A percentile compares a stretch with the other conserved stretches of the same genome.
These are phyloP conservation scores for Omphalea diandra DNA, from an alignment of 441 rosid genomes.

Conservation along the genomic window DNA sequence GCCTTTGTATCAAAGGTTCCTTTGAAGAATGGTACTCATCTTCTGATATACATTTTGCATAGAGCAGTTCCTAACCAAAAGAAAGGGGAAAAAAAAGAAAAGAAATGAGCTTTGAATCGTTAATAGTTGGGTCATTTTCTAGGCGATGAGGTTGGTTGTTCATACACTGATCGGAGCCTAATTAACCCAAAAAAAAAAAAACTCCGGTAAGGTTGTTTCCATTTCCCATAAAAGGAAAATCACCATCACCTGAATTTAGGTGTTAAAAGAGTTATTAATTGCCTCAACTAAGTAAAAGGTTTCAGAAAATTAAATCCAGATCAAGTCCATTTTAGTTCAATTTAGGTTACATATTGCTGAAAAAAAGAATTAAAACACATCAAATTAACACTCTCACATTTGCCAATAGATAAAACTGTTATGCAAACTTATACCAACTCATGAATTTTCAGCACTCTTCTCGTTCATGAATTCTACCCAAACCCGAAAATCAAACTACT, in stretches of 20 bases:
- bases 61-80: conserved; percentile 50
- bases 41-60: conserved; percentile 64
- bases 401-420: too few relatives aligned
- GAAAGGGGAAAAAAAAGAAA: neutral
- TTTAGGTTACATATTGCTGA: neutral
- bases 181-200: too few relatives aligned
- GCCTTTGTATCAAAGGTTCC: conserved; percentile 63
- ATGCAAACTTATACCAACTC: too few relatives aligned
- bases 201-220: too few relatives aligned
- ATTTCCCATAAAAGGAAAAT: neutral
- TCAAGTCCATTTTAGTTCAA: too few relatives aligned
- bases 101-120: too few relatives aligned
- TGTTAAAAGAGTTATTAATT: too few relatives aligned
- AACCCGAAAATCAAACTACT: too few relatives aligned
- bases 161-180: too few relatives aligned
- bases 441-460: neutral
- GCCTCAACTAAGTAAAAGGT: neutral
- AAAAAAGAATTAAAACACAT: neutral
- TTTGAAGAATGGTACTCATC: conserved; percentile 74
- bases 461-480: too few relatives aligned
- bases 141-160: too few relatives aligned
- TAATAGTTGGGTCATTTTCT: too few relatives aligned
- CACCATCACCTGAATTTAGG: neutral
- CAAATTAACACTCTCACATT: neutral
- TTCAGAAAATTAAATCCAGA: neutral